Percentiles rank a stretch among this genome's conserved stretches.
These are phyloP conservation scores for Tricholoma sp. DNA, from an alignment of 768 basidiomycete species.

Conservation along the genomic window DNA sequence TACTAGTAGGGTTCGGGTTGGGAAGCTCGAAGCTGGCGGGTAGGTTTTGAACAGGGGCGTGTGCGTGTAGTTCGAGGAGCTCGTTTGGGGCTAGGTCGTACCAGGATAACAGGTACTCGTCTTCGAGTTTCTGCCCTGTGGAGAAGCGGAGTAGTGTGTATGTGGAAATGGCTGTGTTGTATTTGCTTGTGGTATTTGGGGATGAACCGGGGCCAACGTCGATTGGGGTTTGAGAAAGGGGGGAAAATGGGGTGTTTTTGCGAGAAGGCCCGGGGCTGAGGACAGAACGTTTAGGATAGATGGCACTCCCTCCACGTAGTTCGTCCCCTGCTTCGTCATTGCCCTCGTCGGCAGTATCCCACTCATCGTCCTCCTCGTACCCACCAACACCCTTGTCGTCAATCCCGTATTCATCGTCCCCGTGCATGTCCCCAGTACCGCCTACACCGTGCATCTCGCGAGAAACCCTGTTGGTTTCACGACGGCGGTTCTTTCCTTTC, in stretches of 20 bases:
- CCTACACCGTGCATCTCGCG: neutral
- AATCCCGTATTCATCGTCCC: constrained; percentile 5
- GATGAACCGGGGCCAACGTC: neutral
- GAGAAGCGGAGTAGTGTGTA: constrained; percentile 61
- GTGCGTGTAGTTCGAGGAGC: constrained; percentile 60
- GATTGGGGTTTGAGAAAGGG: neutral
- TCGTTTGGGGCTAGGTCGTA: constrained; percentile 59
- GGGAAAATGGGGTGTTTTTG: constrained; percentile 1
- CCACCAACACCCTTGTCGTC: constrained; percentile 19
- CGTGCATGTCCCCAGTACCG: neutral
- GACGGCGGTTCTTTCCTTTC: neutral
- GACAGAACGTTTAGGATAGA: neutral
- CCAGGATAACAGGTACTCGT: constrained; percentile 51
- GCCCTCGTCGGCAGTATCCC: constrained; percentile 11
- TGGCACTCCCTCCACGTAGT: neutral
- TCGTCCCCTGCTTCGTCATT: neutral
- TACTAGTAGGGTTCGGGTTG: neutral
- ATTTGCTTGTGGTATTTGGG: constrained; percentile 7
- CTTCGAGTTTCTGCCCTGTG: constrained; percentile 66
- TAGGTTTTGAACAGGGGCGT: constrained; percentile 6
- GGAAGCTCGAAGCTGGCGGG: neutral
- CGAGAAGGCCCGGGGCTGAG: neutral
- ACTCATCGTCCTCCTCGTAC: constrained; percentile 27
- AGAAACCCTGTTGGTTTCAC: neutral
- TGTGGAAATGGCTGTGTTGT: constrained; percentile 1